Base-by-base conservation (phyloP, 2,329 filamentous ascomycete species). In the Trichoderma sp. region DNA sequence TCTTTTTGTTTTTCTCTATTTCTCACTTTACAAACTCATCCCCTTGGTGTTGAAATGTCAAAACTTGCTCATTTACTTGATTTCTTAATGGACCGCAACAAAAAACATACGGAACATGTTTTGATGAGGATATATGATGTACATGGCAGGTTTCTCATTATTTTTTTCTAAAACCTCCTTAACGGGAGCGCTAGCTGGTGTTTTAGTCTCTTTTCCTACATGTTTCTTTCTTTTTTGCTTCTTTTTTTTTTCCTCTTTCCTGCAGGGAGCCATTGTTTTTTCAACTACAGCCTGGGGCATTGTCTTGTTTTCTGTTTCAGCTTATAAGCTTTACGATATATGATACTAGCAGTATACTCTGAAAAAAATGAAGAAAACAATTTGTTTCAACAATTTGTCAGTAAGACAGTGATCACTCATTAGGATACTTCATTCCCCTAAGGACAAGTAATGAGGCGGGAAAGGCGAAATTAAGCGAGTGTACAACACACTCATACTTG, bases 51-150 rank as follows among this genome's bases (percentile, higher is more conserved):
- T 49, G 33, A 37, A 37, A 63, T 53, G 29, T 63, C 60, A 49
- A 43, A 53, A 29, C 13, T 35, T 43, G 21, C 21, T 58, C 33
- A 24, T 35, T 58, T 35, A 11, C 5, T 43, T 68, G 56, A 35
- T 47, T 64, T 43, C 31, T 64, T 40, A 14, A 52, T 55, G 57
- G 27, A 27, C 33, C 49, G 27, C 53, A 53, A 19, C 24, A 52
- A 37, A 61, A 61, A 53, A 35, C 33, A n/a, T 43, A 43, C 43
- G 33, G 49, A 60, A 55, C 49, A 29, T 49, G 65, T 33, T 58
- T 58, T 49, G 58, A 61, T 68, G 24, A 62, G 55, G 61, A 68
- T 24, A 68, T 24, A 49, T 64, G 37, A 69, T 56, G 55, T 64
- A 65, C 68, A 65, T 64, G 47, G 33, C 60, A 57, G 52, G 35